Base-by-base conservation (phyloP, 176 grass and related monocot species). In the Echinochloa phyllopogon region DNA sequence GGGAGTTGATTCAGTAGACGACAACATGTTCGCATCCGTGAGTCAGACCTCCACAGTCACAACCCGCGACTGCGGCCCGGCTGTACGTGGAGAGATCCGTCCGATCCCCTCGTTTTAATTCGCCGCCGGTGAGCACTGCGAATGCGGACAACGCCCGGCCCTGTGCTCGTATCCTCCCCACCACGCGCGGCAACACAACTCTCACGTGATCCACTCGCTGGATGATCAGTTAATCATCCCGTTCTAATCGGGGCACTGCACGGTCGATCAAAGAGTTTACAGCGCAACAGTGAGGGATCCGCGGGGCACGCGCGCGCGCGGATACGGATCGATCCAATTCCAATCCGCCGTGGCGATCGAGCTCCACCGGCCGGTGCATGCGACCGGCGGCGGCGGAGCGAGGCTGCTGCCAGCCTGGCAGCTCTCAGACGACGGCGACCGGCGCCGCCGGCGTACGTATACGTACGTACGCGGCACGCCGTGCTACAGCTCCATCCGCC, bases 161-260 rank as follows among this genome's bases (percentile, higher is more conserved):
- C 20, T 61, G n/a, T 11, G 58, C 58, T 61, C 68, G 6, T 45
- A 10, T 33, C 29, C 29, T 33, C 4, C 2, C 53, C 53, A 56
- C 13, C 53, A 8, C 69, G 44, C 29, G 17, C 48, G 14, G 15
- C 48, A 33, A 2, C 8, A 38, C 65, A 15, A 13, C 13, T 24
- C 33, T 4, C 33, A 4, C 33, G 24, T 4, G 11, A 24, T 8
- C 10, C 27, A 33, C 17, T 5, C 75, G 6, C 58, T 77, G 8
- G 21, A 44, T 72, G 14, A 23, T 53, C 27, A 9, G 71, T 69
- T 72, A 72, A 39, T 68, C 18, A 72, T 36, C 43, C 62, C 62
- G 71, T 48, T n/a, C 20, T 51, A 23, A 65, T 44, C 64, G 37
- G 55, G 81, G 78, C 64, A 42, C 78, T 69, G 74, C 64, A 41